Evolutionary conservation across 1,284 basidiomycete genomes (phyloP), one percentile per base, ranked within the genome.

Genomic region (Cutaneotrichosporon sp.): DNA sequence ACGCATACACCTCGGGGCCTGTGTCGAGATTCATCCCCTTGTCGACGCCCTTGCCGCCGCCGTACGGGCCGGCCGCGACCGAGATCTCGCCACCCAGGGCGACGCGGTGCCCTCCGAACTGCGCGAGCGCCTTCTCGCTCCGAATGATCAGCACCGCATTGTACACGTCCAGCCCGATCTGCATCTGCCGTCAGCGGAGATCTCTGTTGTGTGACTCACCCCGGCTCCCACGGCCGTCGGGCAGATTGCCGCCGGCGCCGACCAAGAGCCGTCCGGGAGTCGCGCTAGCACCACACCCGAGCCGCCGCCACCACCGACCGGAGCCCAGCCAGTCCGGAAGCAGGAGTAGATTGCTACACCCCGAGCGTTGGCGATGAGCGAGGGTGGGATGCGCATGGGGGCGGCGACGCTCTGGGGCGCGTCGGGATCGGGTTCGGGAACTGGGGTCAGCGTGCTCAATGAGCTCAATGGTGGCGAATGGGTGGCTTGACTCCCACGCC

Each of bases 201-300:
- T n/a, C 38, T 36, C 1, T 36, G 13, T 9, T 2, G 25, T 25
- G 20, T 11, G 24, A 38, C 56, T 49, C 13, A 57, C 56, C 2
- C 56, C 56, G 3, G 56, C 56, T 6, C 33, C 49, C 34, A 57
- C 49, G 27, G 56, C 34, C 31, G 56, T 57, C 33, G 56, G 56
- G 24, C 24, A 27, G 47, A 50, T 50, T 6, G 47, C 47, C 6
- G 47, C 47, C 14, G 95, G 95, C 1, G 95, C 95, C 52, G 91
- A 94, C 95, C 95, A 98, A 22, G 91, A 94, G 64, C 95, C 97
- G 74, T 98, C 95, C 4, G 91, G 90, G 38, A 98, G 86, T 18
- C 97, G 88, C 11, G 95, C 92, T 71, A 97, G 90, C 75, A 99
- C 94, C 62, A 99, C 81, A 10, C 95, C 95, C 0, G 91, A 93